A percentile compares a stretch with the other conserved stretches of the same genome.
These are phyloP conservation scores for Microbotryomycetes sp. DNA, from an alignment of 1,284 basidiomycete genomes.

Conservation along the genomic window DNA sequence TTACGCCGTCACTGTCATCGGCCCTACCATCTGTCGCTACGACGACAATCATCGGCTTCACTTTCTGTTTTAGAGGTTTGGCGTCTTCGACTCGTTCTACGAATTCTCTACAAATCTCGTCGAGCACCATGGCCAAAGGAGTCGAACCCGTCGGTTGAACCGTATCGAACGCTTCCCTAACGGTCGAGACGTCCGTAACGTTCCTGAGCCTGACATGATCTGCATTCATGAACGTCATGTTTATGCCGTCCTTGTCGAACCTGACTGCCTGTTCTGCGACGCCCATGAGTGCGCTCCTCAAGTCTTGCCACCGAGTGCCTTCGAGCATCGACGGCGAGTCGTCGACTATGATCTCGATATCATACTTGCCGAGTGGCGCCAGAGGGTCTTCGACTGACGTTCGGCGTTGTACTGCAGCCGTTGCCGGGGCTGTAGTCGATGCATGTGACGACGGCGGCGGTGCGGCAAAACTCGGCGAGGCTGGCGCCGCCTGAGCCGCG, in stretches of 20 bases:
- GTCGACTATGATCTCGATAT: constrained; percentile 15
- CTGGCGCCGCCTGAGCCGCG: not conserved
- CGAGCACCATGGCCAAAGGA: constrained; percentile 15
- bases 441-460: not conserved
- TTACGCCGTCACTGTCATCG: constrained; percentile 19
- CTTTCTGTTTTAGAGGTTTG: constrained; percentile 2
- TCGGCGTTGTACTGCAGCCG: not conserved
- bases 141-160: constrained; percentile 7
- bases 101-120: constrained; percentile 23
- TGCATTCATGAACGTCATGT: constrained; percentile 13
- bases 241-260: constrained; percentile 17
- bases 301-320: constrained; percentile 6
- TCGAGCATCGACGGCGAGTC: constrained; percentile 19
- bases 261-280: constrained; percentile 1
- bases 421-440: not conserved
- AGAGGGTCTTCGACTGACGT: constrained; percentile 16
- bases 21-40: constrained; percentile 25
- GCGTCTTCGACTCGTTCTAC: constrained; percentile 27
- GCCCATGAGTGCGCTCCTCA: constrained; percentile 12
- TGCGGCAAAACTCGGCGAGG: not conserved
- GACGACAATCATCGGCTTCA: constrained; percentile 25
- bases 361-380: constrained; percentile 11
- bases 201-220: constrained; percentile 4
- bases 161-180: constrained; percentile 5
- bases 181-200: not conserved